Percentiles rank a stretch among this genome's conserved stretches.
Evolutionary conservation across 768 basidiomycete species (phyloP).

Genomic region (Phanerochaete carnosa): DNA sequence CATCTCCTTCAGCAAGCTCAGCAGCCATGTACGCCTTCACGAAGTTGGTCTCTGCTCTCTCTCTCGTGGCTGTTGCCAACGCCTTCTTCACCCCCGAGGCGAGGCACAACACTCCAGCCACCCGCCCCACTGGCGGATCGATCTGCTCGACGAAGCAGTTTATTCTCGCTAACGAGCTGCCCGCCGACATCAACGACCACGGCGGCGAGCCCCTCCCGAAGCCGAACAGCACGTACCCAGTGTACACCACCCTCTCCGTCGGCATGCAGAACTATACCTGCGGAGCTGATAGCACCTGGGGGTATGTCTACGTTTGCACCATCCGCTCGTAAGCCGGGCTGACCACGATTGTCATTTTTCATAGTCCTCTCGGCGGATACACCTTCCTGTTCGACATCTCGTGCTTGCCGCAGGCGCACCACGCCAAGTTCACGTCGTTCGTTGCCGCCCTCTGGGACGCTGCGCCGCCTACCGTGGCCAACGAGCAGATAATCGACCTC

Average conservation of each 20-base stretch:
- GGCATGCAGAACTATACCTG: conserved; percentile 53
- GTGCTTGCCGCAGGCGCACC: conserved; percentile 36
- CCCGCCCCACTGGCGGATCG: no score
- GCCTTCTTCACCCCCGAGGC: no score
- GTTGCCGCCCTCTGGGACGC: conserved; percentile 30
- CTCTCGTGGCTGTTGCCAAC: no score
- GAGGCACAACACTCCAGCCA: no score
- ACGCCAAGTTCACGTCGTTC: conserved; percentile 27
- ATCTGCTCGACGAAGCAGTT: neutral
- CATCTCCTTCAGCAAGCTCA: no score
- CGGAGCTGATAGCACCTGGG: conserved; percentile 27
- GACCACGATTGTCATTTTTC: no score
- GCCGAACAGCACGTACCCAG: conserved; percentile 27
- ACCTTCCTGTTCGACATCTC: conserved; percentile 55
- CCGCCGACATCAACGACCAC: neutral
- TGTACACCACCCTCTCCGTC: conserved; percentile 37
- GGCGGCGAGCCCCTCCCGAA: conserved; percentile 25
- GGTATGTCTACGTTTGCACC: conserved; percentile 26
- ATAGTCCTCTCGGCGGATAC: conserved; percentile 6
- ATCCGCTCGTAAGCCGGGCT: neutral
- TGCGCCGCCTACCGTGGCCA: no score
- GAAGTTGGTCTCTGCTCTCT: no score
- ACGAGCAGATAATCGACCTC: conserved; percentile 3
- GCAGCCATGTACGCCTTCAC: no score
- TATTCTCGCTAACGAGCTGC: neutral